Percentiles rank a stretch among this genome's conserved stretches.
Conservation (phyloP, 129 eudicot genomes). For the Saposhnikovia divaricata region DNA sequence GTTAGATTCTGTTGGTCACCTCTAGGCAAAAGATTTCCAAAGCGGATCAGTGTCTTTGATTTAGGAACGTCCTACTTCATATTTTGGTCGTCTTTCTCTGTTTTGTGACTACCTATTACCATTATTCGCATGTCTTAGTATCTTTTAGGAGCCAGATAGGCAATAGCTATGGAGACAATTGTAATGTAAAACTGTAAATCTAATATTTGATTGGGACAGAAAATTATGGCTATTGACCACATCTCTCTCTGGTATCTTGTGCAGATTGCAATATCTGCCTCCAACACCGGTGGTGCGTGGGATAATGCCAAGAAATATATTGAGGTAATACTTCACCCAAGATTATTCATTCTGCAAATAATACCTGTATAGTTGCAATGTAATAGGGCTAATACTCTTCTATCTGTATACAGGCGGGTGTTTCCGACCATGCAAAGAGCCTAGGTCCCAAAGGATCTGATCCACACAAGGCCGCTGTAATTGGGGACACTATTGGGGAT, state of each 20-base stretch:
- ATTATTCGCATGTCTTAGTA: neutral
- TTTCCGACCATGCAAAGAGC: slow-evolving; percentile 34
- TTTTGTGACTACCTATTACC: neutral
- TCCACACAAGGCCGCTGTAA: slow-evolving; percentile 49
- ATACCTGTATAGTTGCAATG: neutral
- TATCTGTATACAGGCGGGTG: slow-evolving; percentile 28
- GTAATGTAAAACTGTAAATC: neutral
- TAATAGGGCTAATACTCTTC: neutral
- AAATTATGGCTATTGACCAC: neutral
- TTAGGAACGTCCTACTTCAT: neutral
- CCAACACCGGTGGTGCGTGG: slow-evolving; percentile 50
- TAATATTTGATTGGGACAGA: neutral
- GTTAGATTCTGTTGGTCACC: neutral
- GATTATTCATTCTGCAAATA: neutral
- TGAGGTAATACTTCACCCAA: slow-evolving; percentile 21
- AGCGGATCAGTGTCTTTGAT: neutral
- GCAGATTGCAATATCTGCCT: slow-evolving; percentile 47
- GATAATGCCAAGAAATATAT: slow-evolving; percentile 51
- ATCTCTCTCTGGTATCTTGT: neutral
- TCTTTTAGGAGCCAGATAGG: neutral
- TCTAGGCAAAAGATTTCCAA: neutral
- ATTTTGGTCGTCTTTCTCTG: neutral
- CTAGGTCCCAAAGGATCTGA: slow-evolving; percentile 52
- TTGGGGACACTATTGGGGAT: slow-evolving; percentile 46
- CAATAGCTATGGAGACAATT: neutral